Percentiles rank a stretch among this genome's conserved stretches.
Conservation (phyloP, 495 filamentous ascomycete genomes). For the Cetradonia linearis region DNA sequence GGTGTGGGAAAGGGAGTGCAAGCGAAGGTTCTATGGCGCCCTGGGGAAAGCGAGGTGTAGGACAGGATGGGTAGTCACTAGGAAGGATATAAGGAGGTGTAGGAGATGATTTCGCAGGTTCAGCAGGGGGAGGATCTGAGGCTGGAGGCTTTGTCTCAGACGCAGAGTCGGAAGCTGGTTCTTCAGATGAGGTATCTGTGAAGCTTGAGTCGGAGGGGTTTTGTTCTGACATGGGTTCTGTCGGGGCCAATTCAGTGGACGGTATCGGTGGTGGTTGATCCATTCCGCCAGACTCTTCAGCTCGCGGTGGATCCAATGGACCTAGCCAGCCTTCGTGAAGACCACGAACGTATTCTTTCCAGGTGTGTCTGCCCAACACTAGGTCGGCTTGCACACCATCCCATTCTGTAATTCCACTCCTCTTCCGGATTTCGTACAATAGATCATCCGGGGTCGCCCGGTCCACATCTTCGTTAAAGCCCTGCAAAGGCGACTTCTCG, state of each 20-base stretch:
- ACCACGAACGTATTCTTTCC: slow-evolving; percentile 94
- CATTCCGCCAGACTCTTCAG: neutral
- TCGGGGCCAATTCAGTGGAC: neutral
- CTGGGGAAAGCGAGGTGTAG: slow-evolving; percentile 52
- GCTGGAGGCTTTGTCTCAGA: neutral
- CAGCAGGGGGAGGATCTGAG: slow-evolving; percentile 30
- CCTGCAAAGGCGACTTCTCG: slow-evolving; percentile 36
- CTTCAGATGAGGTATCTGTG: neutral
- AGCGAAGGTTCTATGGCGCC: slow-evolving; percentile 50
- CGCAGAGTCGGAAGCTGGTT: neutral
- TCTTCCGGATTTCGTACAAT: slow-evolving; percentile 45
- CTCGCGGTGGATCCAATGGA: slow-evolving; percentile 49
- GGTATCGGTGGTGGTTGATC: neutral
- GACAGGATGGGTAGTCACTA: slow-evolving; percentile 53
- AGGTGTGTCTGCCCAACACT: slow-evolving; percentile 82
- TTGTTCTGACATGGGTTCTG: too few species aligned
- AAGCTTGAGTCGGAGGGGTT: neutral
- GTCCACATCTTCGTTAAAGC: slow-evolving; percentile 33
- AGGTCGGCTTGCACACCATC: slow-evolving; percentile 71
- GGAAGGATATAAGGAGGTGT: slow-evolving; percentile 56
- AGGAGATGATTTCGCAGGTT: slow-evolving; percentile 41
- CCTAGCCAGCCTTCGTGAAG: slow-evolving; percentile 96
- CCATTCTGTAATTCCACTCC: slow-evolving; percentile 55
- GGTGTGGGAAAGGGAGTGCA: slow-evolving; percentile 72
- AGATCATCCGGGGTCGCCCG: slow-evolving; percentile 41